Evolutionary conservation across 1,139 yeast genomes (phyloP), one percentile per base, ranked within the genome.

Genomic region (Lodderomyces oxycetoniae): DNA sequence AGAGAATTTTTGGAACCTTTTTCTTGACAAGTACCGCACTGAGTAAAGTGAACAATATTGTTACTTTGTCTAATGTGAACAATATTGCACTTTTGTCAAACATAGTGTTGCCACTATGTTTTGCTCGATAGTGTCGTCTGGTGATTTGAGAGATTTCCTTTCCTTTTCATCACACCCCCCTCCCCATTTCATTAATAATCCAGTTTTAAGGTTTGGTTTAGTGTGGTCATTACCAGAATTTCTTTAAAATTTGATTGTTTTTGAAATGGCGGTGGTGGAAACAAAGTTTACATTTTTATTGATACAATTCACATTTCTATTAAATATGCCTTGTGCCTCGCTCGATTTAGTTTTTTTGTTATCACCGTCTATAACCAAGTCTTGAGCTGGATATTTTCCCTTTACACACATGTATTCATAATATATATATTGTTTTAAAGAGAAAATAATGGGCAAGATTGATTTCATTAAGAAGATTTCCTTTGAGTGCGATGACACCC

Each of bases 401-500:
- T 8, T n/a, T 20, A 9, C 23, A 9, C 23, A 26, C 23, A 9
- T 20, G 8, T 20, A 12, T 31, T 16, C 19, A 26, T 32, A 14
- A 24, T 8, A 5, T 16, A 27, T 9, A 8, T 22, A 15, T 26
- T 15, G 11, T 21, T 16, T 13, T 22, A 30, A 12, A 16, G 15
- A 19, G 27, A 4, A 31, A 34, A 64, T 57, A 79, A 74, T 55
- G 72, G 88, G 88, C 84, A 52, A 79, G 39, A 80, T 42, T 37
- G 56, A 76, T 33, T 34, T 32, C 9, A 10, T 15, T 31, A n/a
- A n/a, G 45, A 55, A 53, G 77, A 71, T 67, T 76, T 61, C 57
- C 65, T 77, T 80, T 81, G 89, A 81, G 88, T 81, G 73, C 89
- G 86, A 67, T 73, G 64, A 57, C 77, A 68, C 73, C 80, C 67